Conservation (phyloP, 768 basidiomycete species). For the Leucosporidium yakuticum region DNA sequence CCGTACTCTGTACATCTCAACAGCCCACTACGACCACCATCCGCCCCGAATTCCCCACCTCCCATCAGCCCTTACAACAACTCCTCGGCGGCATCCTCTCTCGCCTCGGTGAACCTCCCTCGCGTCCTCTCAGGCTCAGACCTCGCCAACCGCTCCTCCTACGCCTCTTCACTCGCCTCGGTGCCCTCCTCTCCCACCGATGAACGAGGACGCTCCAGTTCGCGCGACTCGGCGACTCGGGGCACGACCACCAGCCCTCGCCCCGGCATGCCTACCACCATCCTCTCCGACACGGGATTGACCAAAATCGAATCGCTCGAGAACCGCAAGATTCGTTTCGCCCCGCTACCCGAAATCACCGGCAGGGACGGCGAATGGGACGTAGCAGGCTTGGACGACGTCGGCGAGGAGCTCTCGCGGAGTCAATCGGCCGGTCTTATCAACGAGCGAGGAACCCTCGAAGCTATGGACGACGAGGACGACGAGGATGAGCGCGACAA, state of each 20-base stretch:
- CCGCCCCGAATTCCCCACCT: background rate
- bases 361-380: too few relatives aligned
- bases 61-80: background rate
- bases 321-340: slow-evolving; percentile 23
- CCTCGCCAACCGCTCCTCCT: background rate
- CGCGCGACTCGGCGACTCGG: background rate
- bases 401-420: too few relatives aligned
- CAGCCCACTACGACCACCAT: background rate
- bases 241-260: too few relatives aligned
- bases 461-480: background rate
- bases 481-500: background rate
- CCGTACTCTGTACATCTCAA: too few relatives aligned
- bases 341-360: slow-evolving; percentile 26
- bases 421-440: too few relatives aligned
- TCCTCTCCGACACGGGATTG: too few relatives aligned
- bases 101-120: too few relatives aligned
- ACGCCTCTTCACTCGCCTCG: background rate
- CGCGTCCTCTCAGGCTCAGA: background rate
- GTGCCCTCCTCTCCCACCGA: background rate
- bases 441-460: too few relatives aligned
- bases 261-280: too few relatives aligned
- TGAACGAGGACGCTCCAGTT: background rate
- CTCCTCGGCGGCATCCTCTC: background rate
- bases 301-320: too few relatives aligned
- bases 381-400: too few relatives aligned